Evolutionary conservation across 352 stramenopile genomes (phyloP).

Genomic region (Aphanomyces stellatus): DNA sequence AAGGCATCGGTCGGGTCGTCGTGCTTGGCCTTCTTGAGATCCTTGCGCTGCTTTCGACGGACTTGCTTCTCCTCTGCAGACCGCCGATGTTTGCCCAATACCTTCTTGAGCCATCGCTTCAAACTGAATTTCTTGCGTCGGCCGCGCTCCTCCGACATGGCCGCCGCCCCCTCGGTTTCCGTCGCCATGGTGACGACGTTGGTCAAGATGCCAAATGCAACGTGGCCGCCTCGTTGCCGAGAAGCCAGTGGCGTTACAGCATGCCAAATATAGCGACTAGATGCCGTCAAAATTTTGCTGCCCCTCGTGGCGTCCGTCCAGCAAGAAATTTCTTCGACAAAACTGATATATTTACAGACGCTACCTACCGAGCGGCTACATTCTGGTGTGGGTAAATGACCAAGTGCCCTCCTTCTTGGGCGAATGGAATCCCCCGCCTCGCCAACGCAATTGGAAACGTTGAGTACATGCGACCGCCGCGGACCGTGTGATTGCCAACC

Average conservation of each 20-base stretch:
- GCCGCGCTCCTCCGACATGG: no score
- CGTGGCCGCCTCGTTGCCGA: no score
- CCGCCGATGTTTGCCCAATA: neutral
- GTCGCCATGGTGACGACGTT: neutral
- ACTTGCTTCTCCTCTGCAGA: neutral
- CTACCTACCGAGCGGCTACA: no score
- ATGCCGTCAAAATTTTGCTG: no score
- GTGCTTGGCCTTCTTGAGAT: neutral
- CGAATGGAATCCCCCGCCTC: neutral
- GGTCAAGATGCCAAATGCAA: no score
- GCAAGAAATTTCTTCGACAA: no score
- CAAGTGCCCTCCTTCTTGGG: neutral
- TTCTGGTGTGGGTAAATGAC: neutral
- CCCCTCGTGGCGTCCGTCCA: no score
- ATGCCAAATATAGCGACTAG: no score
- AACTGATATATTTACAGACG: no score
- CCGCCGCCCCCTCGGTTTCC: neutral
- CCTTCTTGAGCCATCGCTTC: constrained; percentile 6
- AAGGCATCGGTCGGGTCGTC: neutral
- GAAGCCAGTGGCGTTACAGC: no score
- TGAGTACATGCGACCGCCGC: constrained; percentile 3
- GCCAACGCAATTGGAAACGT: neutral
- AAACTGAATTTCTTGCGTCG: constrained; percentile 5
- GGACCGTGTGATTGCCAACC: constrained; percentile 3
- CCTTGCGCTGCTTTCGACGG: neutral